Percentiles rank a stretch among this genome's conserved stretches.
phyloP scores from a whole-genome alignment of 2,329 filamentous ascomycete genomes.

The Ramularia endophylla region DNA sequence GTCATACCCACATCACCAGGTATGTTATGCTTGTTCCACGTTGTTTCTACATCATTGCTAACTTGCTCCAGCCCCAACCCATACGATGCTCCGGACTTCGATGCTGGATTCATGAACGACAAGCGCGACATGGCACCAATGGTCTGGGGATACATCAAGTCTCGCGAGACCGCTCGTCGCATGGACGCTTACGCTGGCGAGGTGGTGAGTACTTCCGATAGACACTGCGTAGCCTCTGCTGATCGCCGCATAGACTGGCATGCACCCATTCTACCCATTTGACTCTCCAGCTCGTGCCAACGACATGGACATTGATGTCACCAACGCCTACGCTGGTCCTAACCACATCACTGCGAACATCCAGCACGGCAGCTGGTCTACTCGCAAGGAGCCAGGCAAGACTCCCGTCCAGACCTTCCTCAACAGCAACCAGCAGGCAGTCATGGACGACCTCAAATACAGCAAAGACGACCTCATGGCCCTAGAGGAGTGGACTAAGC shows the following conservation, averaged over 20 bases:
- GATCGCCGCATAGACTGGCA: conserved; percentile 6
- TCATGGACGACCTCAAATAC: conserved; percentile 62
- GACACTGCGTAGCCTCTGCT: not conserved
- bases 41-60: too few species aligned
- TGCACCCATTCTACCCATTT: conserved; percentile 60
- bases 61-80: conserved; percentile 17
- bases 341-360: conserved; percentile 67
- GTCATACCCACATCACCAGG: conserved; percentile 61
- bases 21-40: too few species aligned
- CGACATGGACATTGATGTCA: conserved; percentile 70
- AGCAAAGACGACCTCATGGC: conserved; percentile 56
- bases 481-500: conserved; percentile 58
- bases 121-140: conserved; percentile 78
- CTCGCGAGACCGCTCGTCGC: conserved; percentile 68
- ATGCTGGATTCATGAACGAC: conserved; percentile 70
- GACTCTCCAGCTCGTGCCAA: conserved; percentile 63
- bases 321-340: conserved; percentile 67
- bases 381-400: conserved; percentile 42
- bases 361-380: conserved; percentile 50
- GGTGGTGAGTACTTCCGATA: conserved; percentile 36
- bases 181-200: conserved; percentile 76
- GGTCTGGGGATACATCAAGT: conserved; percentile 82
- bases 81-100: conserved; percentile 72
- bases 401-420: conserved; percentile 47
- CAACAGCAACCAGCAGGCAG: conserved; percentile 57